A percentile compares a stretch with the other conserved stretches of the same genome.
Evolutionary conservation across 1,284 basidiomycete species (phyloP).

Genomic region (Malassezia obtusa): DNA sequence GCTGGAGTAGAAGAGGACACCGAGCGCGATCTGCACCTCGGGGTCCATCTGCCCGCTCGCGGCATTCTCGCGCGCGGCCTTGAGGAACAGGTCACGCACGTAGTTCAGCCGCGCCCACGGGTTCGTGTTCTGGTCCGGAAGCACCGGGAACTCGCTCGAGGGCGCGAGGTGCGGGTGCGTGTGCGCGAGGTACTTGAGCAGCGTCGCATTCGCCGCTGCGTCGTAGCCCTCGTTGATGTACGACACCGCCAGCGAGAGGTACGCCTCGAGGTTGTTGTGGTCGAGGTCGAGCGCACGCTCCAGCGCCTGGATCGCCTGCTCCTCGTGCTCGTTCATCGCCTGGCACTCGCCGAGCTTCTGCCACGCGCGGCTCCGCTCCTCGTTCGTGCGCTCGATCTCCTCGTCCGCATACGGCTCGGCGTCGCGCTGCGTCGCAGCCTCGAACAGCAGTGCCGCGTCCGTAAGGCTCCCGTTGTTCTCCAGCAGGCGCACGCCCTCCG

Average conservation of each 20-base stretch:
- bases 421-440: slow-evolving; percentile 59
- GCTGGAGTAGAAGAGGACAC: slow-evolving; percentile 83
- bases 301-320: slow-evolving; percentile 54
- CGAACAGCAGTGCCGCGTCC: slow-evolving; percentile 71
- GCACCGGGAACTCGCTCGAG: slow-evolving; percentile 52
- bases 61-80: slow-evolving; percentile 61
- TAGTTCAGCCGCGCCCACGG: slow-evolving; percentile 77
- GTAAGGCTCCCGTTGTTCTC: slow-evolving; percentile 69
- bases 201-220: slow-evolving; percentile 71
- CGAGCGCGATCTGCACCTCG: slow-evolving; percentile 85
- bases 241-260: slow-evolving; percentile 66
- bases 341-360: slow-evolving; percentile 81
- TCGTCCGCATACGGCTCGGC: slow-evolving; percentile 23
- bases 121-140: slow-evolving; percentile 50
- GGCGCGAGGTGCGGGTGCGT: slow-evolving; percentile 62
- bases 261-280: slow-evolving; percentile 58
- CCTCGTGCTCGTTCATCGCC: slow-evolving; percentile 80
- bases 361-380: slow-evolving; percentile 69
- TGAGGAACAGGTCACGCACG: slow-evolving; percentile 73
- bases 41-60: slow-evolving; percentile 63
- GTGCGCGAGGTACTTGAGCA: slow-evolving; percentile 74
- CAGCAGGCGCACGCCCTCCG: slow-evolving; percentile 58
- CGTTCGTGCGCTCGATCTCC: slow-evolving; percentile 63
- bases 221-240: slow-evolving; percentile 95
- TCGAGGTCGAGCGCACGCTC: slow-evolving; percentile 58